phyloP scores from a whole-genome alignment of 768 basidiomycete genomes.

The Leccinum subtestaceum region DNA sequence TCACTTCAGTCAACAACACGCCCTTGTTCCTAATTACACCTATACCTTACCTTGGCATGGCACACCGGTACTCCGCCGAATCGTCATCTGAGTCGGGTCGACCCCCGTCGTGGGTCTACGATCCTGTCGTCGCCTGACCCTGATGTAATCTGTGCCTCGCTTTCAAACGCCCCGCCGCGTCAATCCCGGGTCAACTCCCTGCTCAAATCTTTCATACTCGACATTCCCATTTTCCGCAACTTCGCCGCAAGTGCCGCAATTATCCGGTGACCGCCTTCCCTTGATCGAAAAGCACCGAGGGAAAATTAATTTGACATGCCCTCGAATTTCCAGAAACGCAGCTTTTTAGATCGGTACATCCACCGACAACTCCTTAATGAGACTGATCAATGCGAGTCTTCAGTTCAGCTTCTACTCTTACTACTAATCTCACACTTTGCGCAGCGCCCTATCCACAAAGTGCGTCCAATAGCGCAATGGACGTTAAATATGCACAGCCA shows the following conservation, averaged over 20 bases:
- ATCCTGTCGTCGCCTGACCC: constrained; percentile 5
- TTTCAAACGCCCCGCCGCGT: background rate
- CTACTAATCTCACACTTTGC: background rate
- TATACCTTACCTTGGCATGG: background rate
- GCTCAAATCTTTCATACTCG: background rate
- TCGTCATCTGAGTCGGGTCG: background rate
- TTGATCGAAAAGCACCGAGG: constrained; percentile 18
- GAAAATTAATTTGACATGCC: background rate
- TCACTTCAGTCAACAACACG: background rate
- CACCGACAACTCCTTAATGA: constrained; percentile 4
- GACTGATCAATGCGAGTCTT: background rate
- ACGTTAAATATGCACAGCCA: constrained; percentile 15
- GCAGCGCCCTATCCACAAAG: constrained; percentile 5
- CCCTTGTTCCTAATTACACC: background rate
- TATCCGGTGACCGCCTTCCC: constrained; percentile 2
- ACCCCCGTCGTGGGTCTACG: background rate
- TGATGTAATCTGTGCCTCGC: constrained; percentile 9
- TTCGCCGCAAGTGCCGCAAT: constrained; percentile 20
- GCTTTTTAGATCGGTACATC: background rate
- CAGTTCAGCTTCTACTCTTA: background rate
- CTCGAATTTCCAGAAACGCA: background rate
- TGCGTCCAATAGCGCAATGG: constrained; percentile 11
- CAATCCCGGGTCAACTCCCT: background rate
- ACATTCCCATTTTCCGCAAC: constrained; percentile 12
- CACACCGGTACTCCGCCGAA: constrained; percentile 2